Evolutionary conservation across 2,329 filamentous ascomycete species (phyloP), one percentile per base, ranked within the genome.

Genomic region (Colletotrichum aenigma): DNA sequence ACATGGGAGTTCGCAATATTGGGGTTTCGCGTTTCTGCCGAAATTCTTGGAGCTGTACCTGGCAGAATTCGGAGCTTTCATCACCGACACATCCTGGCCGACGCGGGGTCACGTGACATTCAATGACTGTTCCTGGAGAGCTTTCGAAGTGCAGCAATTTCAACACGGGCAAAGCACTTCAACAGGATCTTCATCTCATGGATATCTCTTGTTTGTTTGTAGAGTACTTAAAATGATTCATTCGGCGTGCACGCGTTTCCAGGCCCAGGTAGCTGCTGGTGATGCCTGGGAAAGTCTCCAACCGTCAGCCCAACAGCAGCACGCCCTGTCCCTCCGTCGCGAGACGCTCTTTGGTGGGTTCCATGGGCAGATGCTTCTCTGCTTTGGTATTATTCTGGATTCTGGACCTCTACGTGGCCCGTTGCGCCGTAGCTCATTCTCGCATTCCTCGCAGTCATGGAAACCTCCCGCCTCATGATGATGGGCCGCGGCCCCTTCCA

Each of bases 1-100:
- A 80, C 86, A 87, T 87, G 77, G 26, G 77, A 64, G 68, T n/a
- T 38, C 28, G 26, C n/a, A 62, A 66, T 66, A n/a, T 13, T 52
- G 3, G 8, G 34, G 32, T 34, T 34, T 55, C 70, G 34, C 55
- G 62, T 24, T 61, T n/a, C 32, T 24, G 15, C n/a, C 3, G 7
- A 21, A 10, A 30, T 13, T 15, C 58, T 34, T 32, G 18, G n/a
- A 62, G 30, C 58, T 62, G 56, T 36, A 61, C 58, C 58, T 38
- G 24, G 64, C n/a, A 67, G 24, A 58, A 68, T 68, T 65, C 56
- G 43, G 70, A 64, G 56, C 48, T 60, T 38, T 58, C 43, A 7
- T 69, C 64, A 69, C 65, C 58, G 48, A 74, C n/a, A 13, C 68
- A 16, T 24, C 34, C 73, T 18, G 28, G 64, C 72, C 30, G 1